Evolutionary conservation across 495 filamentous ascomycete genomes (phyloP).

Genomic region (Penicillium alfredii): DNA sequence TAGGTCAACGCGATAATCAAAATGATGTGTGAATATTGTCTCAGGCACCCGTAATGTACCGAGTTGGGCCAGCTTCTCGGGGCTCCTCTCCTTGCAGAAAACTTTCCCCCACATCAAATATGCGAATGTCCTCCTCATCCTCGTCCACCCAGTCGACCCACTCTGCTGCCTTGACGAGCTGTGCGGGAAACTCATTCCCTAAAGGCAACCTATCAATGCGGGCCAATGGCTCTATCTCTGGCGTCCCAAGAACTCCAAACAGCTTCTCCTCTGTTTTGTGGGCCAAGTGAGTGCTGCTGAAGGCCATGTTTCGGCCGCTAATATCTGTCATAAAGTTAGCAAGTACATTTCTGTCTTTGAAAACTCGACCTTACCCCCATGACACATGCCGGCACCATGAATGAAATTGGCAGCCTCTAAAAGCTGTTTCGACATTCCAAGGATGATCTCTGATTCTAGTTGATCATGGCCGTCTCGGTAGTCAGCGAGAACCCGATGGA

Average conservation of each 20-base stretch:
- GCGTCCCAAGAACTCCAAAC: slow-evolving; percentile 23
- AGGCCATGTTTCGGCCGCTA: slow-evolving; percentile 16
- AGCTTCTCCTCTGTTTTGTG: slow-evolving; percentile 14
- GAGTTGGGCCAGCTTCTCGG: slow-evolving; percentile 28
- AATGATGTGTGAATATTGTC: slow-evolving; percentile 29
- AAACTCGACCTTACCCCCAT: slow-evolving; percentile 32
- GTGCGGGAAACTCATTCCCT: slow-evolving; percentile 19
- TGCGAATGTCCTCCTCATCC: slow-evolving; percentile 33
- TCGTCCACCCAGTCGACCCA: slow-evolving; percentile 33
- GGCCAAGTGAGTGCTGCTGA: slow-evolving; percentile 9
- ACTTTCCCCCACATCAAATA: slow-evolving; percentile 35
- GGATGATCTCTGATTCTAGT: slow-evolving; percentile 16
- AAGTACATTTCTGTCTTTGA: too few species aligned
- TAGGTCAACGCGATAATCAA: slow-evolving; percentile 38
- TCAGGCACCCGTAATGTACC: slow-evolving; percentile 29
- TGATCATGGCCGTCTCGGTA: slow-evolving; percentile 14
- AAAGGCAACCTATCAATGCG: slow-evolving; percentile 27
- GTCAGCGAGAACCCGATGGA: slow-evolving; percentile 15
- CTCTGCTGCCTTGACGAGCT: slow-evolving; percentile 28
- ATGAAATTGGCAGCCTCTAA: slow-evolving; percentile 24
- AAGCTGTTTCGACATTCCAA: slow-evolving; percentile 24
- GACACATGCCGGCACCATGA: slow-evolving; percentile 26
- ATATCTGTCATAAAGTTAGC: slow-evolving; percentile 14
- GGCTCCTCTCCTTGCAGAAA: slow-evolving; percentile 27
- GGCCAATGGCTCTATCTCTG: slow-evolving; percentile 20